phyloP scores from a whole-genome alignment of 2,329 filamentous ascomycete genomes.

The Diaporthe sp. region DNA sequence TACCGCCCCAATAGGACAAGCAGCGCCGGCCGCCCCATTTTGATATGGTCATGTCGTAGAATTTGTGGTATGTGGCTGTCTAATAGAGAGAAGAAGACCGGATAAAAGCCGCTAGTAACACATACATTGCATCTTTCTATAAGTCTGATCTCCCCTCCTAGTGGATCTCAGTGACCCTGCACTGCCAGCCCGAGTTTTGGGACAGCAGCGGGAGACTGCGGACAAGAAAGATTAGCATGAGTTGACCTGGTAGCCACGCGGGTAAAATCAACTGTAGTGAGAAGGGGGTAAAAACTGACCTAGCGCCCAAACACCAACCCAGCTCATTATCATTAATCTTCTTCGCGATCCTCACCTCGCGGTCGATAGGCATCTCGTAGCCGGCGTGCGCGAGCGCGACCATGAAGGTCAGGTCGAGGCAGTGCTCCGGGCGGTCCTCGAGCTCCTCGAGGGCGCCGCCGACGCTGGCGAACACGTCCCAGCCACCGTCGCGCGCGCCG shows the following conservation, averaged over 20 bases:
- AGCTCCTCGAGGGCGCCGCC: constrained; percentile 86
- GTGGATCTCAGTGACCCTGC: constrained; percentile 83
- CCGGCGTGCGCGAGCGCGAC: constrained; percentile 91
- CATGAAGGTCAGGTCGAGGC: constrained; percentile 98
- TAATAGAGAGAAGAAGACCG: background rate
- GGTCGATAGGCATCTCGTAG: constrained; percentile 97
- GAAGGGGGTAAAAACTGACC: constrained; percentile 67
- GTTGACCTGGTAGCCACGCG: background rate
- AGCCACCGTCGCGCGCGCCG: constrained; percentile 72
- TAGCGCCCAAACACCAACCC: constrained; percentile 97
- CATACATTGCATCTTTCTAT: constrained; percentile 38
- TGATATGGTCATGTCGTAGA: background rate
- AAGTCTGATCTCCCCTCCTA: constrained; percentile 53
- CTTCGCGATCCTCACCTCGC: constrained; percentile 98
- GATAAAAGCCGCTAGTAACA: background rate
- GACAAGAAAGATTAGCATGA: constrained; percentile 9
- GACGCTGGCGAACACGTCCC: constrained; percentile 85
- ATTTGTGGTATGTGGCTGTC: background rate
- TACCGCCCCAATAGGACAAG: background rate
- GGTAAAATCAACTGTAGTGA: background rate
- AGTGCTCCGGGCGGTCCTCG: constrained; percentile 86
- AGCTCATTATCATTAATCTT: constrained; percentile 98
- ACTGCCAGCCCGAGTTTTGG: constrained; percentile 89
- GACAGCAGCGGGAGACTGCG: constrained; percentile 84
- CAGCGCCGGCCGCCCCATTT: background rate